Evolutionary conservation across 352 stramenopile species (phyloP).

Genomic region (Globisporangium cederbergense): DNA sequence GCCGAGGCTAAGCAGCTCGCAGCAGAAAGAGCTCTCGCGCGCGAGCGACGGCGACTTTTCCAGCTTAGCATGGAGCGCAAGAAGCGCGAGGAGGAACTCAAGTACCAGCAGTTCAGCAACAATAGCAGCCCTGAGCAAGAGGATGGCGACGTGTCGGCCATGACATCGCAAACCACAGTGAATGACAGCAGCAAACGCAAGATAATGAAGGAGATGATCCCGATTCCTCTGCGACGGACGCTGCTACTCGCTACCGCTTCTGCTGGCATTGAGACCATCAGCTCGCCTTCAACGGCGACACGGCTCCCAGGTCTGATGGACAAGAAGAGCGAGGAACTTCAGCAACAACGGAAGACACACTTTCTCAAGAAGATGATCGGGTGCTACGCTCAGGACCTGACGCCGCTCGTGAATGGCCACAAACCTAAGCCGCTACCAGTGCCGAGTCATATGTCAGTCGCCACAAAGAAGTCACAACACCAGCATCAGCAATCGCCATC

Average conservation of each 20-base stretch:
- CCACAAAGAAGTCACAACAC: neutral
- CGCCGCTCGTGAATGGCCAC: constrained; percentile 44
- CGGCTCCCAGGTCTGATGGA: constrained; percentile 4
- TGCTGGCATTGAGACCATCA: neutral
- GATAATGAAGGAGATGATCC: constrained; percentile 15
- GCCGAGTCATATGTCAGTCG: constrained; percentile 9
- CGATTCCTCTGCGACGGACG: constrained; percentile 12
- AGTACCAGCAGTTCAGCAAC: constrained; percentile 26
- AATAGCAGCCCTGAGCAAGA: constrained; percentile 1
- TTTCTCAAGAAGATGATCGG: constrained; percentile 27
- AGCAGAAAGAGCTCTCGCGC: constrained; percentile 28
- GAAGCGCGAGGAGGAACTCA: constrained; percentile 45
- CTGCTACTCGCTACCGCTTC: neutral
- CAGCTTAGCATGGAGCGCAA: constrained; percentile 33
- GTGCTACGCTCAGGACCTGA: constrained; percentile 66
- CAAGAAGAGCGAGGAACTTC: neutral
- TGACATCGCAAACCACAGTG: neutral
- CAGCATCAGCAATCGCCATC: constrained; percentile 4
- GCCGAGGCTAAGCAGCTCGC: constrained; percentile 30
- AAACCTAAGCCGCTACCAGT: constrained; percentile 45
- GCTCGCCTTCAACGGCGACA: neutral
- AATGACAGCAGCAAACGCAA: constrained; percentile 12
- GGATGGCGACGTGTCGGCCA: neutral
- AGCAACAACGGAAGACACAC: constrained; percentile 26
- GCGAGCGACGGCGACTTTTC: constrained; percentile 34